Conservation (phyloP, 177 flowering plant species). For the Vitis hybrid region DNA sequence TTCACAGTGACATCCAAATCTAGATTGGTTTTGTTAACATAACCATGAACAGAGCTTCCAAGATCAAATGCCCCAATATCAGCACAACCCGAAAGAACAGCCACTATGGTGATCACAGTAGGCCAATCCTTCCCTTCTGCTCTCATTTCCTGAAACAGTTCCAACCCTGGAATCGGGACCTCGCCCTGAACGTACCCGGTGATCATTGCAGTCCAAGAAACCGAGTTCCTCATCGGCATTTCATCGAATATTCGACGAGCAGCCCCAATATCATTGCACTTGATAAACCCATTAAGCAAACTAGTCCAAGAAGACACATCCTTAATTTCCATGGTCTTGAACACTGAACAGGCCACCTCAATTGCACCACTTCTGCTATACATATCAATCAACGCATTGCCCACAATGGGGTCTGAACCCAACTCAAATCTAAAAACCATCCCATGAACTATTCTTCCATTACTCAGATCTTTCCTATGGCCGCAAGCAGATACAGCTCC, state of each 20-base stretch:
- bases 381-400: conserved; percentile 53
- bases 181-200: too few species aligned
- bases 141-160: too few species aligned
- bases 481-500: conserved; percentile 38
- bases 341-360: conserved; percentile 30
- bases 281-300: conserved; percentile 44
- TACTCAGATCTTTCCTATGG: conserved; percentile 16
- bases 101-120: too few species aligned
- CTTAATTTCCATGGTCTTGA: conserved; percentile 25
- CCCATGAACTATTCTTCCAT: conserved; percentile 39
- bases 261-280: conserved; percentile 22
- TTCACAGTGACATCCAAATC: too few species aligned
- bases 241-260: not conserved
- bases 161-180: too few species aligned
- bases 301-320: conserved; percentile 53
- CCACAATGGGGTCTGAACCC: conserved; percentile 27
- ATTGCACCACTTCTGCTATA: conserved; percentile 36
- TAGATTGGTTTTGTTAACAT: too few species aligned
- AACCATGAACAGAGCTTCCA: too few species aligned
- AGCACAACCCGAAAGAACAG: too few species aligned
- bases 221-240: too few species aligned
- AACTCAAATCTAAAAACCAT: conserved; percentile 28
- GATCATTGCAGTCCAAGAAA: too few species aligned
- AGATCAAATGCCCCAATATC: too few species aligned
- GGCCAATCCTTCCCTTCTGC: too few species aligned